Conservation (phyloP, 2,329 filamentous ascomycete genomes). For the Trichoderma hamatum region DNA sequence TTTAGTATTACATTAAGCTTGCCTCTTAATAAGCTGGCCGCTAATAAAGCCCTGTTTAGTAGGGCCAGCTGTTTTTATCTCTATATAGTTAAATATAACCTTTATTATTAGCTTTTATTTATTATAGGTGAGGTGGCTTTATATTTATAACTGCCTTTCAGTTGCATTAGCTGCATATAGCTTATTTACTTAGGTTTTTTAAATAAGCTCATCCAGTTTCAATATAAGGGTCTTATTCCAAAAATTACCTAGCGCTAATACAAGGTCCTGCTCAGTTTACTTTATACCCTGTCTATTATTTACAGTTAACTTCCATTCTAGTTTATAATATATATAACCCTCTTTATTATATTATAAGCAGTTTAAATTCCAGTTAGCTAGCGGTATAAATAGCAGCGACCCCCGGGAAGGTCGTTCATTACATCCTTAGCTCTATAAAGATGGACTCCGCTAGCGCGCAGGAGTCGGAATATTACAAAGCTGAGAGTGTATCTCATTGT, state of each 20-base stretch:
- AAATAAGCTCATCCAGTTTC: neutral
- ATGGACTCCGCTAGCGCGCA: too few relatives aligned
- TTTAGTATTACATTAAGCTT: neutral
- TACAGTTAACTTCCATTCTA: neutral
- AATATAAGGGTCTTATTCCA: neutral
- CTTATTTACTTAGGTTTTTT: neutral
- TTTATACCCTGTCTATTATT: neutral
- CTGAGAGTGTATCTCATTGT: too few relatives aligned
- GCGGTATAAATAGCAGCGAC: too few relatives aligned
- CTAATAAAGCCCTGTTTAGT: neutral
- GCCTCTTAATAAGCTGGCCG: neutral
- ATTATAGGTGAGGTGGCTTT: neutral
- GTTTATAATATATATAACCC: neutral
- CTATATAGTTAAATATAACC: neutral
- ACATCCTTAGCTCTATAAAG: too few relatives aligned
- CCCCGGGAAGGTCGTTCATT: too few relatives aligned
- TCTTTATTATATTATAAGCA: too few relatives aligned
- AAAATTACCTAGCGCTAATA: neutral
- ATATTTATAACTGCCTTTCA: neutral
- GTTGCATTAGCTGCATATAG: neutral
- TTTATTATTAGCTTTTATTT: too few relatives aligned
- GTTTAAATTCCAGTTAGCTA: too few relatives aligned
- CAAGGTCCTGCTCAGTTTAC: neutral
- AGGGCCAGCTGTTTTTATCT: neutral
- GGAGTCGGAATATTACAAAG: too few relatives aligned